Percentiles rank a stretch among this genome's conserved stretches.
Evolutionary conservation across 1,284 basidiomycete genomes (phyloP).

Genomic region (Pseudozyma pruni): DNA sequence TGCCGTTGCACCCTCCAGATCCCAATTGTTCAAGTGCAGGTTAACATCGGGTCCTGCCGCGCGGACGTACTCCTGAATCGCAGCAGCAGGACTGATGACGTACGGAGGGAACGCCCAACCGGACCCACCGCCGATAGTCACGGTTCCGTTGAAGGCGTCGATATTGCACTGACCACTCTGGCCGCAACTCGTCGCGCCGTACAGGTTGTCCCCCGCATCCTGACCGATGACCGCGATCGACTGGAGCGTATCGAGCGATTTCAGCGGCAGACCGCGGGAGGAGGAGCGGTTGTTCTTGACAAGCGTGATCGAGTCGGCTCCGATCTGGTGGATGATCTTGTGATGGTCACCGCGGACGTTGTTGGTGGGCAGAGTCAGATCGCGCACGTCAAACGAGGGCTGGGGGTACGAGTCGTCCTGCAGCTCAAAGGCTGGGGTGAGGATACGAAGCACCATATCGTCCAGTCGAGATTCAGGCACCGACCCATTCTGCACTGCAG

Average conservation of each 20-base stretch:
- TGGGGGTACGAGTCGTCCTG: constrained; percentile 36
- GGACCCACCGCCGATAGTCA: constrained; percentile 68
- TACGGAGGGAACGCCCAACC: constrained; percentile 68
- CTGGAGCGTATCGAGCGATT: constrained; percentile 20
- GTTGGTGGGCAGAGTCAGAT: constrained; percentile 31
- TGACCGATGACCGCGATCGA: constrained; percentile 40
- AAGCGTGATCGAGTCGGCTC: constrained; percentile 49
- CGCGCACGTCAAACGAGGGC: constrained; percentile 45
- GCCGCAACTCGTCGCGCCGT: constrained; percentile 34
- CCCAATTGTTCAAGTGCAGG: constrained; percentile 39
- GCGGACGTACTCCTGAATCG: constrained; percentile 35
- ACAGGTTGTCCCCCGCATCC: constrained; percentile 36
- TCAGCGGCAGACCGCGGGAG: constrained; percentile 39
- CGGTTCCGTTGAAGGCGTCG: constrained; percentile 45
- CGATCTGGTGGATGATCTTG: constrained; percentile 52
- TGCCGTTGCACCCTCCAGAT: constrained; percentile 30
- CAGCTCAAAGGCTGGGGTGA: constrained; percentile 58
- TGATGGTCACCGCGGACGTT: constrained; percentile 56
- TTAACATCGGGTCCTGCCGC: constrained; percentile 23
- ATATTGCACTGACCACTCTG: constrained; percentile 28
- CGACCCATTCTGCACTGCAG: constrained; percentile 76
- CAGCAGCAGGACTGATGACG: constrained; percentile 43
- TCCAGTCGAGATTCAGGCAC: constrained; percentile 73
- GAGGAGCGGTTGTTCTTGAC: constrained; percentile 53
- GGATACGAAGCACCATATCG: constrained; percentile 69